A percentile compares a stretch with the other conserved stretches of the same genome.
Evolutionary conservation across 495 filamentous ascomycete genomes (phyloP).

Genomic region (Ascobolus immersus): DNA sequence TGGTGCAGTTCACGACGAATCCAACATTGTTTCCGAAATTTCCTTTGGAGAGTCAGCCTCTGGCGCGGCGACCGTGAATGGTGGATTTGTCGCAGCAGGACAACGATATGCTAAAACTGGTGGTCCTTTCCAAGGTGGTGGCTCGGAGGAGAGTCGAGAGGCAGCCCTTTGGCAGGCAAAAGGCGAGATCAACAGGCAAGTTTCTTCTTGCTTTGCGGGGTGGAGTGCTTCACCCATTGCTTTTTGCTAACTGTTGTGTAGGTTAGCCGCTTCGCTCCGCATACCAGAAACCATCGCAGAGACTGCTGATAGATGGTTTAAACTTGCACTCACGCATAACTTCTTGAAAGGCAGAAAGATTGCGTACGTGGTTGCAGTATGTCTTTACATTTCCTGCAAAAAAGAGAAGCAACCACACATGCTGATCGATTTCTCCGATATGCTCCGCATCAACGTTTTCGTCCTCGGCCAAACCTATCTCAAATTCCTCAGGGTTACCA

Average conservation of each 20-base stretch:
- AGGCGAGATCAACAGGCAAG: constrained; percentile 16
- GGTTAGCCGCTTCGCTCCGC: constrained; percentile 21
- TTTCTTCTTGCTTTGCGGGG: neutral
- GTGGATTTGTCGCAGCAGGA: constrained; percentile 59
- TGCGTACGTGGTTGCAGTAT: constrained; percentile 56
- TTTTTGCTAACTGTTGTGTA: neutral
- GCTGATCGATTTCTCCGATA: constrained; percentile 87
- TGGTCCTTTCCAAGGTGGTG: constrained; percentile 30
- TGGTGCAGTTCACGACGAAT: constrained; percentile 53
- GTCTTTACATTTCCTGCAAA: constrained; percentile 68
- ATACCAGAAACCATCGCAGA: constrained; percentile 14
- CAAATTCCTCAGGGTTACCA: constrained; percentile 32
- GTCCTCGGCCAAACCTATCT: constrained; percentile 55
- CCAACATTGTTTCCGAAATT: constrained; percentile 74
- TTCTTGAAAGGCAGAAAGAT: constrained; percentile 80
- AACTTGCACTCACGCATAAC: constrained; percentile 45
- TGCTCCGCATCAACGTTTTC: constrained; percentile 69
- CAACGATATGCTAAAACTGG: constrained; percentile 40
- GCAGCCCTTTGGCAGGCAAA: constrained; percentile 46
- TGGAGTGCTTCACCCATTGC: neutral
- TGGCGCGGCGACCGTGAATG: constrained; percentile 78
- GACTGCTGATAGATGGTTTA: constrained; percentile 27
- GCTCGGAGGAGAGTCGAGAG: constrained; percentile 38
- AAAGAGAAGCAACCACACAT: constrained; percentile 38
- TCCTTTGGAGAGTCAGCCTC: constrained; percentile 60